These are phyloP conservation scores for Irpex sp. DNA, from an alignment of 1,284 basidiomycete genomes.

Conservation along the genomic window DNA sequence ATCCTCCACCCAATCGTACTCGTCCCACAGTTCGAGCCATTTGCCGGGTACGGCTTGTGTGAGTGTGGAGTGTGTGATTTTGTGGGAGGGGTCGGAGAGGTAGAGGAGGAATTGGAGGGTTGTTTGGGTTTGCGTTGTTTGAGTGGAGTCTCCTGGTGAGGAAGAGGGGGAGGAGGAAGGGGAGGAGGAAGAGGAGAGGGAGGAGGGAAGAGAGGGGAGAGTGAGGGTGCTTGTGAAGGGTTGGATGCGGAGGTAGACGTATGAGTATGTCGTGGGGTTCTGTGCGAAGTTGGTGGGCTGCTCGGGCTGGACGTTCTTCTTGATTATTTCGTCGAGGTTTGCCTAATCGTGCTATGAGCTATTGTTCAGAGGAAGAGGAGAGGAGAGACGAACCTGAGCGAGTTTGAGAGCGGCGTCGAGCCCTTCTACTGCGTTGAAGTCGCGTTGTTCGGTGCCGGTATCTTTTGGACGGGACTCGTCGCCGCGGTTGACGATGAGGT, in stretches of 20 bases:
- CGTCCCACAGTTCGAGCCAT: slow-evolving; percentile 87
- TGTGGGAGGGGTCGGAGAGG: slow-evolving; percentile 77
- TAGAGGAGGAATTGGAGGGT: slow-evolving; percentile 85
- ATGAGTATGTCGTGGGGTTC: slow-evolving; percentile 82
- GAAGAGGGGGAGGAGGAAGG: too few relatives aligned
- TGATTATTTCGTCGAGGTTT: slow-evolving; percentile 73
- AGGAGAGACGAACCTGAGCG: slow-evolving; percentile 56
- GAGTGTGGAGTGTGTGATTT: slow-evolving; percentile 68
- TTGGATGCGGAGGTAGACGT: slow-evolving; percentile 92
- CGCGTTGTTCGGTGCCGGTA: slow-evolving; percentile 40
- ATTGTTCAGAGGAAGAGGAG: too few relatives aligned
- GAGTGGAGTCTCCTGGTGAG: not conserved
- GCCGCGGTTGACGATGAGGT: slow-evolving; percentile 85
- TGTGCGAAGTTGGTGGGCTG: slow-evolving; percentile 38
- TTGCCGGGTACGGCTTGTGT: slow-evolving; percentile 76
- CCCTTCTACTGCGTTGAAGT: slow-evolving; percentile 81
- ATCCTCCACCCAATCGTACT: slow-evolving; percentile 95
- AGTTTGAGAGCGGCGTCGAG: slow-evolving; percentile 80
- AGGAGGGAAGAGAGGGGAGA: slow-evolving; percentile 21
- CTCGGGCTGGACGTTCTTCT: slow-evolving; percentile 41
- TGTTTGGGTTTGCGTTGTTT: slow-evolving; percentile 24
- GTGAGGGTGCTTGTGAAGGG: slow-evolving; percentile 68
- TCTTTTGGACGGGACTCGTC: slow-evolving; percentile 67
- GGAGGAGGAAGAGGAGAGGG: too few relatives aligned
- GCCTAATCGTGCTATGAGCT: too few relatives aligned